Evolutionary conservation across 805 yeast genomes (phyloP).

Genomic region (Pichia sporocuriosa): DNA sequence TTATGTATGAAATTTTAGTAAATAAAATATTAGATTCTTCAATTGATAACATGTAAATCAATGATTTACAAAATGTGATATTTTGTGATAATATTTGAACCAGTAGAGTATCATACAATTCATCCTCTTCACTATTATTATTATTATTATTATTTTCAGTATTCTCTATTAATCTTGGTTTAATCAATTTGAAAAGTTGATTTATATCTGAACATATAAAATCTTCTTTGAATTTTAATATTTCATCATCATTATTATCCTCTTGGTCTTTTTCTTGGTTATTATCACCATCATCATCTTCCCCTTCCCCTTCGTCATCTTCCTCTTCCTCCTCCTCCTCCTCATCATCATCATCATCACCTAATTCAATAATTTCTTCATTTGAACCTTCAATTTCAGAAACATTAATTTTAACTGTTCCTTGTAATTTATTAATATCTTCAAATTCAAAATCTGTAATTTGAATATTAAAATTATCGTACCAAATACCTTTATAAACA

Average conservation of each 20-base stretch:
- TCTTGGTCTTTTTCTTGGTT: background rate
- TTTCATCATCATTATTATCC: constrained; percentile 13
- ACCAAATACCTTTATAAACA: constrained; percentile 23
- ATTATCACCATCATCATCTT: constrained; percentile 18
- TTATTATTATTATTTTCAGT: too few species aligned
- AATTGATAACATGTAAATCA: constrained; percentile 48
- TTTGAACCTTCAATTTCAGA: constrained; percentile 19
- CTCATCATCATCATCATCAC: constrained; percentile 13
- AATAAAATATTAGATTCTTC: constrained; percentile 37
- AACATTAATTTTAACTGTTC: constrained; percentile 17
- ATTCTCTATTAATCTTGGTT: constrained; percentile 20
- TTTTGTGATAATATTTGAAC: constrained; percentile 28
- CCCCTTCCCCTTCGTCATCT: background rate
- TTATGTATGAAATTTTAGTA: constrained; percentile 38
- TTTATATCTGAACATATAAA: constrained; percentile 21
- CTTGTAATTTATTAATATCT: constrained; percentile 23
- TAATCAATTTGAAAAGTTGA: constrained; percentile 20
- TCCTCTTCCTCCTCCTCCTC: constrained; percentile 9
- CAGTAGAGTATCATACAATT: constrained; percentile 19
- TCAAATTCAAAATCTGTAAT: constrained; percentile 29
- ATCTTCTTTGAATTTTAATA: too few species aligned
- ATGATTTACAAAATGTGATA: constrained; percentile 41
- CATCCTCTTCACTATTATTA: too few species aligned
- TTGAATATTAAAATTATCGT: constrained; percentile 22
- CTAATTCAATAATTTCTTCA: constrained; percentile 11